Evolutionary conservation across 1,284 basidiomycete genomes (phyloP).

Genomic region (Apiotrichum siamense): DNA sequence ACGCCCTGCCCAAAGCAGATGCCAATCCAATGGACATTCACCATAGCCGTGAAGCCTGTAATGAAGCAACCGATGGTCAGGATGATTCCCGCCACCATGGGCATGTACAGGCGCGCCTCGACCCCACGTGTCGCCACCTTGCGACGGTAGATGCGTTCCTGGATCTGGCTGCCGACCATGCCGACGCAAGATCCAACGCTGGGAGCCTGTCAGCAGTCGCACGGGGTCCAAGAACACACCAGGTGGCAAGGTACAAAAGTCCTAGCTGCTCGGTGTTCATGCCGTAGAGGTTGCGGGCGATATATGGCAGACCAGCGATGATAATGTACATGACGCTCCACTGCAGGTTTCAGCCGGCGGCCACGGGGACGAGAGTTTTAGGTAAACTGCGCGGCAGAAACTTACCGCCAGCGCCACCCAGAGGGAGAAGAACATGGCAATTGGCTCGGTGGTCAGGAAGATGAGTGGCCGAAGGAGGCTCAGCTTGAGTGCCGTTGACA

Average conservation of each 20-base stretch:
- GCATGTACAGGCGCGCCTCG: constrained; percentile 65
- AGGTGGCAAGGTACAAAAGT: constrained; percentile 56
- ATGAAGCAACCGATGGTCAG: constrained; percentile 61
- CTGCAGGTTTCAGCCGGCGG: background rate
- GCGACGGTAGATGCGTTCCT: constrained; percentile 62
- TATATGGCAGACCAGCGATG: constrained; percentile 60
- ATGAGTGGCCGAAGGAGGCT: constrained; percentile 40
- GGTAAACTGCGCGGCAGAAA: constrained; percentile 14
- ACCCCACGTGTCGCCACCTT: constrained; percentile 56
- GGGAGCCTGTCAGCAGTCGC: background rate
- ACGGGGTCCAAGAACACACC: constrained; percentile 53
- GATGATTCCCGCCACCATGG: constrained; percentile 59
- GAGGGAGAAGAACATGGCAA: constrained; percentile 65
- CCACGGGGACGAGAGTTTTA: constrained; percentile 10
- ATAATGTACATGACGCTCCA: constrained; percentile 72
- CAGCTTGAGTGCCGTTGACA: constrained; percentile 31
- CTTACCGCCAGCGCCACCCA: constrained; percentile 61
- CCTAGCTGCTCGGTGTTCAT: constrained; percentile 64
- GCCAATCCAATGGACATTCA: constrained; percentile 33
- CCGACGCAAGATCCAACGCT: constrained; percentile 58
- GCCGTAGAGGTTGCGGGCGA: constrained; percentile 58
- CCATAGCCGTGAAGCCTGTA: constrained; percentile 40
- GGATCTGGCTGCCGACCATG: constrained; percentile 56
- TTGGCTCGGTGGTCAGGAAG: constrained; percentile 65
- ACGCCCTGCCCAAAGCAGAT: constrained; percentile 52